Percentiles rank a stretch among this genome's conserved stretches.
Evolutionary conservation across 768 basidiomycete genomes (phyloP).

Genomic region (Rhodotorula graminis): DNA sequence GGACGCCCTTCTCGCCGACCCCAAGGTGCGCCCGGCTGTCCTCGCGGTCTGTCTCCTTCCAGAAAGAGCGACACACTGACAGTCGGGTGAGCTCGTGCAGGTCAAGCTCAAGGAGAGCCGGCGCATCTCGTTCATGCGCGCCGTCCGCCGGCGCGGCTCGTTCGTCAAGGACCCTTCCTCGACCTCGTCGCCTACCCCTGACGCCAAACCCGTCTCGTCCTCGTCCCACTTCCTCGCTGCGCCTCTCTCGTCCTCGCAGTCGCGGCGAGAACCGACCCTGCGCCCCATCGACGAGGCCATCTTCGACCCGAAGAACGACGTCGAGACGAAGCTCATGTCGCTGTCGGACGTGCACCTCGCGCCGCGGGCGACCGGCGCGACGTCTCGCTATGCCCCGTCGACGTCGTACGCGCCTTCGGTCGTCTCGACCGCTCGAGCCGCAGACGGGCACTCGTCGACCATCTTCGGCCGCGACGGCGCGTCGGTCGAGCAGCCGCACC

Average conservation of each 20-base stretch:
- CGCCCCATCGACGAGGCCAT: constrained; percentile 32
- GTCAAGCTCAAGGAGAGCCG: constrained; percentile 32
- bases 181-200: not conserved
- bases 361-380: not conserved
- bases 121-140: constrained; percentile 40
- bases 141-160: constrained; percentile 23
- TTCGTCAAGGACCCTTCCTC: not conserved
- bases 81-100: not conserved
- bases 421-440: constrained; percentile 29
- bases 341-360: constrained; percentile 25
- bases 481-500: not conserved
- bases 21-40: constrained; percentile 16
- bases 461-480: not conserved
- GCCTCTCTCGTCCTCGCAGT: not conserved
- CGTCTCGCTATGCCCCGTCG: constrained; percentile 11
- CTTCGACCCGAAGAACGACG: constrained; percentile 1
- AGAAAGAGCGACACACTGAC: not conserved
- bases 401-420: constrained; percentile 27
- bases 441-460: constrained; percentile 18
- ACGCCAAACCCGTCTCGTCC: not conserved
- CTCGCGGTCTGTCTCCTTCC: not conserved
- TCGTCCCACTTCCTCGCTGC: not conserved
- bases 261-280: not conserved
- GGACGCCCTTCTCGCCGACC: constrained; percentile 59
- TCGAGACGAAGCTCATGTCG: constrained; percentile 21